These are phyloP conservation scores for Leucoagaricus sp. DNA, from an alignment of 1,284 basidiomycete genomes.

Conservation along the genomic window DNA sequence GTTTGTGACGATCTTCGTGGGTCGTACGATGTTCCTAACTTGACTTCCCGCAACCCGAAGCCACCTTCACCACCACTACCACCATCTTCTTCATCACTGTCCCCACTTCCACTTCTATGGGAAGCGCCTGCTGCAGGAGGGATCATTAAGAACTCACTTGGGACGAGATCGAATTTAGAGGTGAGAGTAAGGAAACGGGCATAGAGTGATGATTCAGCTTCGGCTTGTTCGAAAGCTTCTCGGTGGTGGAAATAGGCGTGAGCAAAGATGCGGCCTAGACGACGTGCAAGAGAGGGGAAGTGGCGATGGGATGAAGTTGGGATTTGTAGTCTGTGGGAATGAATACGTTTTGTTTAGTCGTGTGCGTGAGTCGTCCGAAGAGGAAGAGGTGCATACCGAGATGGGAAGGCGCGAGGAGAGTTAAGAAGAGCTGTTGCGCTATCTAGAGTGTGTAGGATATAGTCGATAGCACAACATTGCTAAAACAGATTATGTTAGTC, in stretches of 20 bases:
- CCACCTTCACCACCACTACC: slow-evolving; percentile 40
- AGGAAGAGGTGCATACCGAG: slow-evolving; percentile 51
- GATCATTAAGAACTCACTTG: slow-evolving; percentile 81
- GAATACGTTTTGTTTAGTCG: too few relatives aligned
- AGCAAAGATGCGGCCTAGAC: slow-evolving; percentile 92
- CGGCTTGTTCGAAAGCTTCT: slow-evolving; percentile 87
- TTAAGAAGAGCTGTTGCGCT: slow-evolving; percentile 93
- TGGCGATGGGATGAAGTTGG: slow-evolving; percentile 82
- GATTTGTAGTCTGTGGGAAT: slow-evolving; percentile 64
- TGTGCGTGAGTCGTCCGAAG: neutral
- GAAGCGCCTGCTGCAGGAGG: slow-evolving; percentile 37
- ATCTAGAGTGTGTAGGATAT: slow-evolving; percentile 94
- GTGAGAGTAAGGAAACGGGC: slow-evolving; percentile 88
- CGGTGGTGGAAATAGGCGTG: slow-evolving; percentile 95
- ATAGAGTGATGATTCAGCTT: slow-evolving; percentile 90
- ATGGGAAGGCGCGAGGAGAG: slow-evolving; percentile 90
- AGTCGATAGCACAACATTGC: slow-evolving; percentile 98
- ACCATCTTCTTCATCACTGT: slow-evolving; percentile 28
- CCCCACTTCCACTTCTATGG: neutral
- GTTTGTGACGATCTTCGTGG: slow-evolving; percentile 45
- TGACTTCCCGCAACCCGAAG: slow-evolving; percentile 5
- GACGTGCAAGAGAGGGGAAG: slow-evolving; percentile 84
- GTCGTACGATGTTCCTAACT: slow-evolving; percentile 47
- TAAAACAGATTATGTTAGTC: slow-evolving; percentile 33
- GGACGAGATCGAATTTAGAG: slow-evolving; percentile 81